Percentiles rank a stretch among this genome's conserved stretches.
These are phyloP conservation scores for Aquanectria penicillioides DNA, from an alignment of 2,329 filamentous ascomycete genomes.

Conservation along the genomic window DNA sequence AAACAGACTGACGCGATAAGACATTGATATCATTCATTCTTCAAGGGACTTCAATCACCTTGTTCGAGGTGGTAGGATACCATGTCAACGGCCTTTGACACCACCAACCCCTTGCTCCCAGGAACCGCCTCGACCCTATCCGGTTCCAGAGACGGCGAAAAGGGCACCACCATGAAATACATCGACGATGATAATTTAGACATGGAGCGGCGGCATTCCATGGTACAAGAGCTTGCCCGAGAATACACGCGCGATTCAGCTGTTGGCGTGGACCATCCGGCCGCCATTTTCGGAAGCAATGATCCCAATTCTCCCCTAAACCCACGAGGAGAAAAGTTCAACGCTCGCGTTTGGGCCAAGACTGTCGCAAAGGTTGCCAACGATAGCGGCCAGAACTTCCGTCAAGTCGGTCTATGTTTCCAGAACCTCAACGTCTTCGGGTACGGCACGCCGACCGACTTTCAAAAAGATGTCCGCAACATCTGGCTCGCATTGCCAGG, in stretches of 20 bases:
- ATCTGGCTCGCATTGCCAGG: constrained; percentile 7
- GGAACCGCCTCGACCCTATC: not conserved
- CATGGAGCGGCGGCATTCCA: not conserved
- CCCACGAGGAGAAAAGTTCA: not conserved
- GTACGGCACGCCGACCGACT: constrained; percentile 11
- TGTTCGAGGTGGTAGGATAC: not conserved
- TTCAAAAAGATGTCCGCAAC: constrained; percentile 12
- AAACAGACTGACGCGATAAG: too few species aligned
- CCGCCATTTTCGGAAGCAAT: not conserved
- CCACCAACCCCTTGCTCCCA: too few species aligned
- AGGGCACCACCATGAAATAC: too few species aligned
- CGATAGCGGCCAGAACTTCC: not conserved
- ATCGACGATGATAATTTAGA: not conserved
- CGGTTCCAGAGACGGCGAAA: too few species aligned
- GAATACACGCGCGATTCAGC: not conserved
- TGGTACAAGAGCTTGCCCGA: not conserved
- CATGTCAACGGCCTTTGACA: too few species aligned
- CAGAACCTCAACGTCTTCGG: constrained; percentile 13
- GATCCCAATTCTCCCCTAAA: constrained; percentile 6
- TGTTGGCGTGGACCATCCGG: not conserved
- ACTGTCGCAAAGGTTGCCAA: not conserved
- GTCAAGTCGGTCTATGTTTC: constrained; percentile 15
- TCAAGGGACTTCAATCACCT: too few species aligned
- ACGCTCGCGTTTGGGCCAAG: constrained; percentile 1
- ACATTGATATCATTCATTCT: too few species aligned